Evolutionary conservation across 306 rosid genomes (phyloP), one percentile per base, ranked within the genome.

Genomic region (Boehmeria nivea): DNA sequence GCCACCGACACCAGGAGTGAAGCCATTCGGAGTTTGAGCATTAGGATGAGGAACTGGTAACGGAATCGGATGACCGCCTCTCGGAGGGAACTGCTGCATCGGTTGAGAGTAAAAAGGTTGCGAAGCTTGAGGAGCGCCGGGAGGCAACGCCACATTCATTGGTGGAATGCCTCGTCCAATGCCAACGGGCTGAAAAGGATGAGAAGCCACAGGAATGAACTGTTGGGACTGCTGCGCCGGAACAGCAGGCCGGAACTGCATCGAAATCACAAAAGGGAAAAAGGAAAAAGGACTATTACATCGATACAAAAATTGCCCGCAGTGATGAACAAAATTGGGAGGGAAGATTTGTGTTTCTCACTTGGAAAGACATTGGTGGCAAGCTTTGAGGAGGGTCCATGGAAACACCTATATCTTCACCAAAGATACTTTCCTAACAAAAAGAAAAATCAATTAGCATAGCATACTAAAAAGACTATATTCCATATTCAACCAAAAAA

Each of bases 331-430:
- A 16, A n/a, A n/a, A n/a, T n/a, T n/a, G n/a, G 11, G 40, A 52
- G 26, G 22, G 38, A 54, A 31, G 6, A 21, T 59, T 66, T 13
- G 38, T 11, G 11, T 45, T n/a, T n/a, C n/a, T 86, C 79, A 89
- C 97, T 66, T 86, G 97, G 68, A 76, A 76, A 56, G 88, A 47
- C 84, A 83, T 81, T 2, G 85, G 78, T 6, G 87, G 84, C 72
- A 76, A 76, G 63, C 66, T 61, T 64, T 87, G 83, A 43, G 81
- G 85, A 60, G 91, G 88, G 54, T 89, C 97, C 83, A 77, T 61
- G 18, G 86, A 56, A 82, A 88, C 84, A 51, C 72, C 66, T 8
- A 79, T 56, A 93, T 95, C 86, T 33, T 56, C 60, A 31, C 59
- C 50, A 18, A 57, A 53, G 63, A 25, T 34, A 55, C 53, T 45